Conservation (phyloP, 345 rosid species). For the Cardamine occulta region DNA sequence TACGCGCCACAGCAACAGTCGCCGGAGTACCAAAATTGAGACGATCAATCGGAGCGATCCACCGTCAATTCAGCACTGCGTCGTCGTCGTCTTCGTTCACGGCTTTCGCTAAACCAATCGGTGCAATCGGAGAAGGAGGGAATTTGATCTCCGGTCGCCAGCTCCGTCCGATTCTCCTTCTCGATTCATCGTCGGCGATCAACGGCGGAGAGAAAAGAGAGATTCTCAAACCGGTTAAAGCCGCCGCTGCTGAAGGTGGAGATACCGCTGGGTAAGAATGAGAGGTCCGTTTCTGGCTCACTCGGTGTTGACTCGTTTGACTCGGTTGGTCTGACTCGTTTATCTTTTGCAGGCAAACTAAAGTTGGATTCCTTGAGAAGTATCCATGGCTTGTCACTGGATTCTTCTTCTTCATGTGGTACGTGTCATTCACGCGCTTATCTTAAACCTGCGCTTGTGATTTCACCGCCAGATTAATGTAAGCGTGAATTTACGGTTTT, state of each 20-base stretch:
- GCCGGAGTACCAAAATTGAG: slow-evolving; percentile 53
- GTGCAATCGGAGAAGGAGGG: slow-evolving; percentile 68
- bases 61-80: slow-evolving; percentile 31
- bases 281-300: slow-evolving; percentile 64
- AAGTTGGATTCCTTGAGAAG: slow-evolving; percentile 70
- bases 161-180: slow-evolving; percentile 70
- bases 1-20: slow-evolving; percentile 60
- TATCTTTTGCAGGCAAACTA: slow-evolving; percentile 58
- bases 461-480: slow-evolving; percentile 18
- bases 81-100: slow-evolving; percentile 14
- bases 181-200: slow-evolving; percentile 48
- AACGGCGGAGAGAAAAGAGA: slow-evolving; percentile 47
- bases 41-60: slow-evolving; percentile 40
- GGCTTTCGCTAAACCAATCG: slow-evolving; percentile 50
- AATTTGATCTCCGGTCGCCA: slow-evolving; percentile 85
- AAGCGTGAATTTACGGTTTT: background rate
- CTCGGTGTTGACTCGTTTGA: slow-evolving; percentile 45
- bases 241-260: slow-evolving; percentile 79
- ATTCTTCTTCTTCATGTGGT: slow-evolving; percentile 99
- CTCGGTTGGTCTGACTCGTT: slow-evolving; percentile 48
- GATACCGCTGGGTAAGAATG: slow-evolving; percentile 98
- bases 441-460: slow-evolving; percentile 8
- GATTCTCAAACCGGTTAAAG: slow-evolving; percentile 53
- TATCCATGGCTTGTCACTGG: slow-evolving; percentile 87
- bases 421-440: slow-evolving; percentile 35